Percentiles rank a stretch among this genome's conserved stretches.
Evolutionary conservation across 768 basidiomycete genomes (phyloP).

Genomic region (Termitomyces bulborhizus): DNA sequence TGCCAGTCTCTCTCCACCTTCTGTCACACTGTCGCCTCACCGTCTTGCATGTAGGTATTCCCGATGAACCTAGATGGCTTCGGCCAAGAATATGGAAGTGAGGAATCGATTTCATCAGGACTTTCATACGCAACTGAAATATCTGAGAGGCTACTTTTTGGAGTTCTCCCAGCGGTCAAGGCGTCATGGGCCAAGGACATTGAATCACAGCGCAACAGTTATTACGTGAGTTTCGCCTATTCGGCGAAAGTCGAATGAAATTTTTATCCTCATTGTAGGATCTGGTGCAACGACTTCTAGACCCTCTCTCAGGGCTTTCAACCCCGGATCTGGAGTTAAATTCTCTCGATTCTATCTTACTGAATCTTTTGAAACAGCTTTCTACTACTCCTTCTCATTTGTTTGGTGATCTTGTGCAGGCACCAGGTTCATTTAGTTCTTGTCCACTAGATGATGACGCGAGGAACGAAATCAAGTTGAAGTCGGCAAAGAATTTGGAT

Average conservation of each 20-base stretch:
- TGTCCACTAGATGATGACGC: slow-evolving; percentile 50
- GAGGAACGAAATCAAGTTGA: slow-evolving; percentile 39
- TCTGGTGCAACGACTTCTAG: slow-evolving; percentile 57
- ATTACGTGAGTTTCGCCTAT: slow-evolving; percentile 49
- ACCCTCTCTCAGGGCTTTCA: slow-evolving; percentile 42
- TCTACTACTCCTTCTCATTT: slow-evolving; percentile 46
- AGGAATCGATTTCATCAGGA: slow-evolving; percentile 17
- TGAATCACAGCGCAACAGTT: slow-evolving; percentile 56
- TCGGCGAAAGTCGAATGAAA: background rate
- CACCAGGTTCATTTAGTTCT: slow-evolving; percentile 34
- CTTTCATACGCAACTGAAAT: slow-evolving; percentile 4
- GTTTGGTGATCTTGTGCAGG: slow-evolving; percentile 44
- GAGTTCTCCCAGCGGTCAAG: slow-evolving; percentile 53
- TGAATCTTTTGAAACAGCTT: slow-evolving; percentile 49
- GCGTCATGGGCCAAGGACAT: slow-evolving; percentile 52
- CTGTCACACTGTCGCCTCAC: background rate
- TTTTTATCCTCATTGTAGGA: slow-evolving; percentile 37
- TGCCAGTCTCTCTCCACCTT: slow-evolving; percentile 4
- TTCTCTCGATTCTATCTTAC: slow-evolving; percentile 40
- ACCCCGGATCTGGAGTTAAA: slow-evolving; percentile 32
- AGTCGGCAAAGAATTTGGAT: slow-evolving; percentile 48
- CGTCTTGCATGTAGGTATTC: slow-evolving; percentile 45
- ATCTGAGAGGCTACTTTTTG: slow-evolving; percentile 49
- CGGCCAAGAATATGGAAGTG: slow-evolving; percentile 77
- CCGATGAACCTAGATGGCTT: slow-evolving; percentile 69